A percentile compares a stretch with the other conserved stretches of the same genome.
phyloP scores from a whole-genome alignment of 2,329 filamentous ascomycete genomes.

The Exophiala dermatitidis region DNA sequence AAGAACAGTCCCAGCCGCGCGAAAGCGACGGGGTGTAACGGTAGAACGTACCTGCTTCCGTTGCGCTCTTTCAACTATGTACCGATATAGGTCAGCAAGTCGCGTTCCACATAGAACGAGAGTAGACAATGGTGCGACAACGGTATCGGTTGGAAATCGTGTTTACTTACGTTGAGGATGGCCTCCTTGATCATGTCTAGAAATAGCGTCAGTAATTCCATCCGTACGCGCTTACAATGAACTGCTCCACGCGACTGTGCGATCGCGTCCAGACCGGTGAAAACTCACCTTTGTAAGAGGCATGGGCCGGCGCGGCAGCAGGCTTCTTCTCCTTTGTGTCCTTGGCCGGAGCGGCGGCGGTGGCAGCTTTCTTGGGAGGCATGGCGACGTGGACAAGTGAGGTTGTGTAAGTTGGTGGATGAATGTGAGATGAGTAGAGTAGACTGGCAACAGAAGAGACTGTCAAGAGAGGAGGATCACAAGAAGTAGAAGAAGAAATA shows the following conservation, averaged over 20 bases:
- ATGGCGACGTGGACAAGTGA: slow-evolving; percentile 39
- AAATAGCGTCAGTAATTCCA: slow-evolving; percentile 45
- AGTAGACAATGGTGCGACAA: slow-evolving; percentile 31
- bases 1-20: neutral
- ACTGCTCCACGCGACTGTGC: slow-evolving; percentile 34
- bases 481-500: slow-evolving; percentile 13
- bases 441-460: neutral
- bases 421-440: slow-evolving; percentile 7
- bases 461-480: neutral
- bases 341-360: slow-evolving; percentile 38
- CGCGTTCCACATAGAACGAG: neutral
- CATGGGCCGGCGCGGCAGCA: slow-evolving; percentile 49
- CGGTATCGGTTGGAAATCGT: slow-evolving; percentile 44
- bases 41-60: slow-evolving; percentile 56
- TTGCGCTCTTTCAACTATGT: slow-evolving; percentile 62
- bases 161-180: slow-evolving; percentile 60
- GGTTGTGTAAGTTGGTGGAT: slow-evolving; percentile 15
- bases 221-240: slow-evolving; percentile 43
- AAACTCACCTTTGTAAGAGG: slow-evolving; percentile 60
- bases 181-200: slow-evolving; percentile 68
- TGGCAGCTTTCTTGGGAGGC: slow-evolving; percentile 58
- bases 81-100: slow-evolving; percentile 44
- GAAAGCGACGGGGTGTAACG: slow-evolving; percentile 9
- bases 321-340: slow-evolving; percentile 46
- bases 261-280: slow-evolving; percentile 39